phyloP scores from a whole-genome alignment of 192 early-diverging fungal species.

The Diversispora epigaea region DNA sequence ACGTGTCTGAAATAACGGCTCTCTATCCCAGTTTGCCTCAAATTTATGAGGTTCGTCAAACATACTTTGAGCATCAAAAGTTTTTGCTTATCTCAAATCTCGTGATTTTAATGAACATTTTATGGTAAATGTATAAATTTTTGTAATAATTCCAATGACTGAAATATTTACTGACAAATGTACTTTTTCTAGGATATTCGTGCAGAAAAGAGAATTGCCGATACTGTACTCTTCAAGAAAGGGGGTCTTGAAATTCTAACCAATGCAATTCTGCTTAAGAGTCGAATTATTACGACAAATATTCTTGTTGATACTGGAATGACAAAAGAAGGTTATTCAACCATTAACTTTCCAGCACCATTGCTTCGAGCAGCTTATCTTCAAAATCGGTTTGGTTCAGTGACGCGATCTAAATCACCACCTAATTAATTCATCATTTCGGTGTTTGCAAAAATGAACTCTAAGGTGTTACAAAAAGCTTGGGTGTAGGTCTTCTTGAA shows the following conservation, averaged over 20 bases:
- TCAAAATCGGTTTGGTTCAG: conserved; percentile 23
- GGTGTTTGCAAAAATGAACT: conserved; percentile 24
- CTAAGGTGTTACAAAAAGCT: conserved; percentile 24
- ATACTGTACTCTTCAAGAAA: conserved; percentile 27
- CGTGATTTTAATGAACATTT: conserved; percentile 19
- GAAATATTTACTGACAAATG: background rate
- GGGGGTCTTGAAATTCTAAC: conserved; percentile 13
- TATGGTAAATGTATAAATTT: conserved; percentile 24
- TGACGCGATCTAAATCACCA: conserved; percentile 17
- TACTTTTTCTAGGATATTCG: conserved; percentile 23
- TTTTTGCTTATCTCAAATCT: conserved; percentile 19
- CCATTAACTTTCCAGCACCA: conserved; percentile 17
- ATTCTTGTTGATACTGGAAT: conserved; percentile 18
- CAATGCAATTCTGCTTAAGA: background rate
- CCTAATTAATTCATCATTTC: conserved; percentile 20
- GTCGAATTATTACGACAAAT: conserved; percentile 26
- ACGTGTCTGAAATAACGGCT: conserved; percentile 13
- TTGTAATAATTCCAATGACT: conserved; percentile 15
- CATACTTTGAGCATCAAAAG: background rate
- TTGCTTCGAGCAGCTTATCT: conserved; percentile 22
- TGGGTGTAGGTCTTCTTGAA: conserved; percentile 32
- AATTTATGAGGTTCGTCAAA: background rate
- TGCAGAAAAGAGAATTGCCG: conserved; percentile 18
- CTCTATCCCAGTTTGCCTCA: background rate
- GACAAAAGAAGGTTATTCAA: conserved; percentile 8